Conservation (phyloP, 192 early-diverging fungal genomes). For the Jimgerdemannia flammicorona region DNA sequence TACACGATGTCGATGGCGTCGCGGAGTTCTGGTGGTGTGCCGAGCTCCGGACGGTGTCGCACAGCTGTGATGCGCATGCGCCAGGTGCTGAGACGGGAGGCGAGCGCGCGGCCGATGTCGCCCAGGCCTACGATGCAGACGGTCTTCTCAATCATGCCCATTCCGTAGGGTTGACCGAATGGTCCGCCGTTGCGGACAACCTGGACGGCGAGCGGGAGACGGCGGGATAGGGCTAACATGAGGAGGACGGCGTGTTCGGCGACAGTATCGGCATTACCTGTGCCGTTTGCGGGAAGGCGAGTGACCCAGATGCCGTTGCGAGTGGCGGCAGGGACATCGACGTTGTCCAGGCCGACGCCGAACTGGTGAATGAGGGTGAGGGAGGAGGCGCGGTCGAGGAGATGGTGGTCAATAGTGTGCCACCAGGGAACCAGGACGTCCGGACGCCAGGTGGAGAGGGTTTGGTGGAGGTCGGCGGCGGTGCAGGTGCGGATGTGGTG, state of each 20-base stretch:
- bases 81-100: slow-evolving; percentile 34
- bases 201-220: neutral
- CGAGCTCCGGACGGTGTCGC: slow-evolving; percentile 21
- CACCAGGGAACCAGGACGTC: slow-evolving; percentile 18
- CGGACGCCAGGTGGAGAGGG: too few species aligned
- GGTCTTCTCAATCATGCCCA: slow-evolving; percentile 35
- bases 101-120: slow-evolving; percentile 51
- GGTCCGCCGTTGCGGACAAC: slow-evolving; percentile 4
- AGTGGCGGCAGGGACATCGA: slow-evolving; percentile 9
- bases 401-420: neutral
- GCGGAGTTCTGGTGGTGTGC: slow-evolving; percentile 23
- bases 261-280: slow-evolving; percentile 14
- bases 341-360: slow-evolving; percentile 14
- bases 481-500: too few species aligned
- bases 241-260: slow-evolving; percentile 12
- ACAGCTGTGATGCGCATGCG: slow-evolving; percentile 38
- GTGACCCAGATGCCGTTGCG: slow-evolving; percentile 15
- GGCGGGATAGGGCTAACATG: slow-evolving; percentile 7
- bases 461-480: too few species aligned
- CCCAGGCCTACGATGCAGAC: slow-evolving; percentile 59
- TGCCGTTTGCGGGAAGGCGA: neutral
- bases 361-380: slow-evolving; percentile 9
- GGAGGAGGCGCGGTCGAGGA: slow-evolving; percentile 2
- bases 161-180: slow-evolving; percentile 1
- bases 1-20: slow-evolving; percentile 18